Evolutionary conservation across 306 rosid genomes (phyloP).

Genomic region (Medicago ruthenica): DNA sequence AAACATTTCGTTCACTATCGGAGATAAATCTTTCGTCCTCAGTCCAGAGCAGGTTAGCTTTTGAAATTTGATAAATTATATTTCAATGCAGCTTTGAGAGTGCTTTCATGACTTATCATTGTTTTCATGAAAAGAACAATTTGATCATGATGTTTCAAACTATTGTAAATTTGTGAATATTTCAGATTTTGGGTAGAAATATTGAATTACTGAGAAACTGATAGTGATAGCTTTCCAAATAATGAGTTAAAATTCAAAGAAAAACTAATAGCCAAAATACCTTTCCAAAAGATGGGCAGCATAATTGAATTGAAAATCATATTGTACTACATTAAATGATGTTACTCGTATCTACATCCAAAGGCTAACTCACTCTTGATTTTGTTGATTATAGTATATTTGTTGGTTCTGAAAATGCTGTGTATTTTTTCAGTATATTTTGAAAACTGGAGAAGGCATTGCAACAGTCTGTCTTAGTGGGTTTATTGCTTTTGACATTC

Average conservation of each 20-base stretch:
- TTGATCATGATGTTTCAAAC: neutral
- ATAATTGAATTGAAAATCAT: neutral
- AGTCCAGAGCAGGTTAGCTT: slow-evolving; percentile 77
- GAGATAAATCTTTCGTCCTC: slow-evolving; percentile 62
- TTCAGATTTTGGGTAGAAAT: slow-evolving; percentile 13
- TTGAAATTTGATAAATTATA: slow-evolving; percentile 14
- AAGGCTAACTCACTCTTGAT: too few species aligned
- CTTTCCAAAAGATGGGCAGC: neutral
- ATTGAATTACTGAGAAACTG: neutral
- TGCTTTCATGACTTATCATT: neutral
- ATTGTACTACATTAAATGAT: too few species aligned
- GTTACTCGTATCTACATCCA: too few species aligned
- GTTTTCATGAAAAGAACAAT: neutral
- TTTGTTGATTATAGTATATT: slow-evolving; percentile 4
- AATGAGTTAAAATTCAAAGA: neutral
- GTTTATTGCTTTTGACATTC: slow-evolving; percentile 73
- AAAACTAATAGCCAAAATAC: neutral
- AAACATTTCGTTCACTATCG: slow-evolving; percentile 73
- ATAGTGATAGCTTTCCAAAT: neutral
- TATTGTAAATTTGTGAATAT: neutral
- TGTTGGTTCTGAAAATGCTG: slow-evolving; percentile 24
- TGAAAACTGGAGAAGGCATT: slow-evolving; percentile 76
- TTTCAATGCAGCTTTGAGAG: slow-evolving; percentile 2
- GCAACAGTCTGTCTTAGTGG: slow-evolving; percentile 78
- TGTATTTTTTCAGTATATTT: slow-evolving; percentile 66